phyloP scores from a whole-genome alignment of 139 green algal species.

The Micractinium sp. region DNA sequence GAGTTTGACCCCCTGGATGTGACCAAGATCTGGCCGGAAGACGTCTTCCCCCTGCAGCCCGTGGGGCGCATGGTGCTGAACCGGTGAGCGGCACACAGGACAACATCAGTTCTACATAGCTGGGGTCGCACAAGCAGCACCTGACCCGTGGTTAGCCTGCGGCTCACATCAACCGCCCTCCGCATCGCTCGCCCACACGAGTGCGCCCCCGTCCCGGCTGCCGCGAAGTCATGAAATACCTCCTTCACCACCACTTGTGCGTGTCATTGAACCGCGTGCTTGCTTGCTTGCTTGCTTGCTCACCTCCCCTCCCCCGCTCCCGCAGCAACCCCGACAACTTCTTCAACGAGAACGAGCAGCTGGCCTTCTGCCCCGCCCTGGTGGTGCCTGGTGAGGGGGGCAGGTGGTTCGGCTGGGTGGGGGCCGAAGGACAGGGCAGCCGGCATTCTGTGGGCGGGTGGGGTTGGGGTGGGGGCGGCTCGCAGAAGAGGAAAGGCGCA shows the following conservation, averaged over 20 bases:
- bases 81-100: too few species aligned
- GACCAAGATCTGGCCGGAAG: conserved; percentile 89
- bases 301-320: background rate
- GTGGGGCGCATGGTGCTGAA: conserved; percentile 87
- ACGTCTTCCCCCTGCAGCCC: conserved; percentile 74
- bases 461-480: too few species aligned
- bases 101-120: too few species aligned
- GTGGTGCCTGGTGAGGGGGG: conserved; percentile 68
- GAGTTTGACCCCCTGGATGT: conserved; percentile 90
- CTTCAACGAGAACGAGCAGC: conserved; percentile 88
- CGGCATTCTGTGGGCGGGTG: too few species aligned
- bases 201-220: too few species aligned
- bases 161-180: too few species aligned
- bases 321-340: conserved; percentile 91
- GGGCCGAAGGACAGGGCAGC: background rate
- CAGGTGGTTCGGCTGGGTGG: background rate
- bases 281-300: background rate
- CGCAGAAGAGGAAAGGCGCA: too few species aligned
- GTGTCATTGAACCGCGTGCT: background rate
- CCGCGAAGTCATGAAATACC: too few species aligned
- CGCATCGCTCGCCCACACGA: too few species aligned
- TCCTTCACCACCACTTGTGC: background rate
- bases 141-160: too few species aligned
- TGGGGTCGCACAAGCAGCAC: too few species aligned
- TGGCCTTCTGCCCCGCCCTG: conserved; percentile 84